phyloP scores from a whole-genome alignment of 1,284 basidiomycete species.

The Boletus holoroseus region DNA sequence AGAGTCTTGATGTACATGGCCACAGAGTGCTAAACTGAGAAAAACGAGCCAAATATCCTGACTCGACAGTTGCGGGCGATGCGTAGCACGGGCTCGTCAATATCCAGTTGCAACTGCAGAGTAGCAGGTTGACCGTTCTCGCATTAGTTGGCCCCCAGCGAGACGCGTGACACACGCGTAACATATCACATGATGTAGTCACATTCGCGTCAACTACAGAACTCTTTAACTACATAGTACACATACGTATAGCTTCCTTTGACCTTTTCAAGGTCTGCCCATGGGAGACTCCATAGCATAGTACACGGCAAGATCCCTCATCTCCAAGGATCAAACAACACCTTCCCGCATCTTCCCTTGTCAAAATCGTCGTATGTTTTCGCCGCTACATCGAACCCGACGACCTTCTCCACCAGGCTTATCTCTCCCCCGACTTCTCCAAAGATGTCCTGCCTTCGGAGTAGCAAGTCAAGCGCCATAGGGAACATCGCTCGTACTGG shows the following conservation, averaged over 20 bases:
- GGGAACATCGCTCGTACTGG: conserved; percentile 79
- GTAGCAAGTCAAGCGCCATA: conserved; percentile 64
- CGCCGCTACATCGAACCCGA: conserved; percentile 50
- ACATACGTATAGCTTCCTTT: too few relatives aligned
- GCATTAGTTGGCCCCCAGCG: neutral
- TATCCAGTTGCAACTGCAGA: neutral
- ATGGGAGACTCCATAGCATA: neutral
- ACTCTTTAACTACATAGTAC: too few relatives aligned
- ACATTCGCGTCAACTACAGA: conserved; percentile 11
- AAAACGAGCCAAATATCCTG: neutral
- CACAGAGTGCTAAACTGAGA: neutral
- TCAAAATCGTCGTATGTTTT: conserved; percentile 63
- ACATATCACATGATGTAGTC: conserved; percentile 18
- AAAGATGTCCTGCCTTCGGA: conserved; percentile 65
- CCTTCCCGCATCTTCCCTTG: conserved; percentile 64
- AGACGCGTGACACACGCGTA: conserved; percentile 22
- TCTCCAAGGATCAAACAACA: conserved; percentile 65
- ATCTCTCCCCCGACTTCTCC: conserved; percentile 52
- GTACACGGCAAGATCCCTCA: neutral
- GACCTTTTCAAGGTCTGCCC: neutral
- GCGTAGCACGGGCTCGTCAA: neutral
- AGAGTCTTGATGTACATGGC: conserved; percentile 85
- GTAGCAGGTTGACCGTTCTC: neutral
- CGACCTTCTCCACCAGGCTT: conserved; percentile 61
- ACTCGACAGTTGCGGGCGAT: neutral